Base-by-base conservation (phyloP, 2,329 filamentous ascomycete species). In the Trichoderma pleuroti region DNA sequence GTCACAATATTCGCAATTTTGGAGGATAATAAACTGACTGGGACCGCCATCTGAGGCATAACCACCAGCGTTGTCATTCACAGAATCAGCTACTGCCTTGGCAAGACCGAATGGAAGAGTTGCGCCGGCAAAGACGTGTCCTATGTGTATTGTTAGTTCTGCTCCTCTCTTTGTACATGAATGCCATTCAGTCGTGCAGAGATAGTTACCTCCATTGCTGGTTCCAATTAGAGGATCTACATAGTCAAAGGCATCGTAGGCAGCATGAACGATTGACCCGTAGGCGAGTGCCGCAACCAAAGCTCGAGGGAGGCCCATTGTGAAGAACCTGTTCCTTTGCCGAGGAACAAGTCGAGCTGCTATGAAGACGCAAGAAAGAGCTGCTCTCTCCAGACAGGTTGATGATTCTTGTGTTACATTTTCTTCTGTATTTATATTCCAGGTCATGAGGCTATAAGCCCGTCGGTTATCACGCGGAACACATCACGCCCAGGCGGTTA, bases 31-130 rank as follows among this genome's bases (percentile, higher is more conserved):
- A 1, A 12, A 42, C 76, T 61, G 70, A 77, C 76, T 74, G 1
- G 75, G 72, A 5, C 73, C 73, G 46, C 76, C 73, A 52, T 75
- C 75, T 30, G 75, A 76, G 7, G 77, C 72, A 28, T 74, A 78
- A 3, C 77, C 77, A 8, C 76, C 77, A 16, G 77, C 74, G 4
- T 72, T 72, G 36, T 78, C 76, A n/a, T 72, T 71, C 26, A 75
- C 72, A 3, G 74, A 74, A 54, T 77, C 76, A 24, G 76, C 76
- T 3, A 77, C 76, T 2, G 76, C 74, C 32, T 78, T 78, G n/a
- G 76, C 76, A 75, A 78, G 76, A 9, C 76, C 75, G 36, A 76
- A 78, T 6, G 76, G 76, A 57, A 78, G 60, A 10, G 75, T 76
- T 28, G 76, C 76, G 4, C 76, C 76, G 0, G 76, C 75, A 39